Conservation (phyloP, 768 basidiomycete genomes). For the Trametes meyenii region DNA sequence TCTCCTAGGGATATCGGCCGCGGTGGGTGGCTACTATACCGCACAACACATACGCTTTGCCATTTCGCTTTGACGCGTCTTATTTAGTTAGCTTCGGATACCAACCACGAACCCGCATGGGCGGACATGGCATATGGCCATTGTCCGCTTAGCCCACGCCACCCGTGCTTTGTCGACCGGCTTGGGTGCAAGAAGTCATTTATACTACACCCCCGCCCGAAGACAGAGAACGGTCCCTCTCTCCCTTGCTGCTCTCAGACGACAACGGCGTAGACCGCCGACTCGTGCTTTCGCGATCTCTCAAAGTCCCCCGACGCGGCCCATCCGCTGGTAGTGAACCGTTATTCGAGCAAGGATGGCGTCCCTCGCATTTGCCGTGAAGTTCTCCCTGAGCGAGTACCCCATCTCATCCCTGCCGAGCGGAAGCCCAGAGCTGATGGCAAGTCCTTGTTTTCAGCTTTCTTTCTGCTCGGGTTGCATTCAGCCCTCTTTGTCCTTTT, state of each 20-base stretch:
- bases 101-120: neutral
- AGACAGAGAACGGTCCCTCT: neutral
- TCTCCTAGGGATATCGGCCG: too few relatives aligned
- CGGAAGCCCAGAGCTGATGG: neutral
- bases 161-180: slow-evolving; percentile 6
- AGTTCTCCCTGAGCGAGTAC: slow-evolving; percentile 17
- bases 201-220: neutral
- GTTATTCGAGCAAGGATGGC: slow-evolving; percentile 7
- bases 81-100: neutral
- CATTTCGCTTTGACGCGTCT: neutral
- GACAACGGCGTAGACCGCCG: slow-evolving; percentile 16
- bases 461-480: slow-evolving; percentile 16
- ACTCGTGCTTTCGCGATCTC: neutral
- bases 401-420: neutral
- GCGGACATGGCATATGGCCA: neutral
- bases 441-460: neutral
- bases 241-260: neutral
- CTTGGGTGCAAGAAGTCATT: slow-evolving; percentile 1
- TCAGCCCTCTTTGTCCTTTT: slow-evolving; percentile 13
- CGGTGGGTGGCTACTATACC: neutral
- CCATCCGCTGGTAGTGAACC: neutral
- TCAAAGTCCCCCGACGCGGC: neutral
- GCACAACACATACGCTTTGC: neutral
- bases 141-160: slow-evolving; percentile 11
- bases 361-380: slow-evolving; percentile 16